Evolutionary conservation across 2,329 filamentous ascomycete species (phyloP).

Genomic region (Neopestalotiopsis sp.): DNA sequence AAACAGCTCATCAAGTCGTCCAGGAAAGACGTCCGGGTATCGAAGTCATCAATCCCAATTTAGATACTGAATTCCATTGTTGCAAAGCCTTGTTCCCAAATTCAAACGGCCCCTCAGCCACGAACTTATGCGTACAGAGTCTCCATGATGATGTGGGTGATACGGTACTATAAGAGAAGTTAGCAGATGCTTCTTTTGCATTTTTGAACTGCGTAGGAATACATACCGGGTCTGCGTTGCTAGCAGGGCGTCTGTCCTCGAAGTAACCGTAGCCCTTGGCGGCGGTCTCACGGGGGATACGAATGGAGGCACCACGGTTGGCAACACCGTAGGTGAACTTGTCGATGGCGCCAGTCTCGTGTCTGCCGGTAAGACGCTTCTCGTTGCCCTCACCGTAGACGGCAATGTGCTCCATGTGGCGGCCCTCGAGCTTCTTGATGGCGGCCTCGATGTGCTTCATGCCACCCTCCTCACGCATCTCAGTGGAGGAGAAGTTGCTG

Average conservation of each 20-base stretch:
- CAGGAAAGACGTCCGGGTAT: slow-evolving; percentile 12
- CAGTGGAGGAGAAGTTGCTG: slow-evolving; percentile 64
- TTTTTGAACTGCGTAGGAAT: not conserved
- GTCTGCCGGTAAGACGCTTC: slow-evolving; percentile 86
- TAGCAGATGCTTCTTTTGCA: not conserved
- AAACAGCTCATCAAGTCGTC: slow-evolving; percentile 10
- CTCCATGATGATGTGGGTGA: slow-evolving; percentile 77
- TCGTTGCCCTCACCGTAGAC: slow-evolving; percentile 98
- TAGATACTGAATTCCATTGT: slow-evolving; percentile 1
- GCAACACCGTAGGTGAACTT: slow-evolving; percentile 93
- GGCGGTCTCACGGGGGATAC: slow-evolving; percentile 85
- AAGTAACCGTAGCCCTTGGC: slow-evolving; percentile 95
- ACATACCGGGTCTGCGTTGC: slow-evolving; percentile 70
- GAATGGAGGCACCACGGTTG: slow-evolving; percentile 93
- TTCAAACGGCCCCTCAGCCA: not conserved
- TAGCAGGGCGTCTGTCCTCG: slow-evolving; percentile 82
- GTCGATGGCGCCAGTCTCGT: slow-evolving; percentile 95
- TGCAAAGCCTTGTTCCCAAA: slow-evolving; percentile 5
- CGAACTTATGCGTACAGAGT: slow-evolving; percentile 7
- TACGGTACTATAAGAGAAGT: slow-evolving; percentile 59
- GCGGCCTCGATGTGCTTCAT: slow-evolving; percentile 93
- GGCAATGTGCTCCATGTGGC: slow-evolving; percentile 84
- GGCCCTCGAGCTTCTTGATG: slow-evolving; percentile 81
- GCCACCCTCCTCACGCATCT: slow-evolving; percentile 89
- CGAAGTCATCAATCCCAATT: slow-evolving; percentile 7